Percentiles rank a stretch among this genome's conserved stretches.
phyloP scores from a whole-genome alignment of 768 basidiomycete genomes.

The Phlebiopsis flavidoalba region DNA sequence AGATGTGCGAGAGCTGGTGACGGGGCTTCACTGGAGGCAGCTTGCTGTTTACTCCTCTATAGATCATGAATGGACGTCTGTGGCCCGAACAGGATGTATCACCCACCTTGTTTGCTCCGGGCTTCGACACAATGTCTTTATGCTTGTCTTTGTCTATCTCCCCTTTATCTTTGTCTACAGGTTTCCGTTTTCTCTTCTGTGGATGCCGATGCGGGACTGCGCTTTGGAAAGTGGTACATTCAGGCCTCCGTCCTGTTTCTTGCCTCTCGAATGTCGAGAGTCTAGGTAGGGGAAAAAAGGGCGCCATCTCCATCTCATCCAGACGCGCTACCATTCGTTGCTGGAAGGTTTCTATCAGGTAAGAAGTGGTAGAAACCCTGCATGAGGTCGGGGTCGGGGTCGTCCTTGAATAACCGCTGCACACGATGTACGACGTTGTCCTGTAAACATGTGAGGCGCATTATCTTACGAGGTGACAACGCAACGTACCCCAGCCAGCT shows the following conservation, averaged over 20 bases:
- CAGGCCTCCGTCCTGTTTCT: constrained; percentile 27
- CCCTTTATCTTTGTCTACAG: constrained; percentile 36
- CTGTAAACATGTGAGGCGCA: constrained; percentile 28
- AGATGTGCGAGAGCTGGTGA: constrained; percentile 24
- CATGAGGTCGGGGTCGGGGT: constrained; percentile 64
- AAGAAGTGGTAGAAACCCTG: constrained; percentile 74
- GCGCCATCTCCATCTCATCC: constrained; percentile 17
- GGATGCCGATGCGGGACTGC: constrained; percentile 34
- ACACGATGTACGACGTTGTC: constrained; percentile 68
- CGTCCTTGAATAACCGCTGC: constrained; percentile 66
- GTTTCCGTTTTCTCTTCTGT: constrained; percentile 68
- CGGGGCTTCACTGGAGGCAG: constrained; percentile 20
- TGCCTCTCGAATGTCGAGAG: constrained; percentile 24
- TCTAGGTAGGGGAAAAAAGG: constrained; percentile 13
- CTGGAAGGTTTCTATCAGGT: constrained; percentile 36
- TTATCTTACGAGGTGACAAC: not conserved
- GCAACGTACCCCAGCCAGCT: not conserved
- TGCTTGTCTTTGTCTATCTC: constrained; percentile 14
- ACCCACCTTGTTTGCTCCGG: constrained; percentile 22
- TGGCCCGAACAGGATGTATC: not conserved
- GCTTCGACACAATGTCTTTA: constrained; percentile 15
- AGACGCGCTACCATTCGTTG: constrained; percentile 19
- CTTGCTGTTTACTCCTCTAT: constrained; percentile 24
- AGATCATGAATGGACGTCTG: not conserved
- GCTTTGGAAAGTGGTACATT: constrained; percentile 31